Conservation (phyloP, 768 basidiomycete genomes). For the Suillus clintonianus region DNA sequence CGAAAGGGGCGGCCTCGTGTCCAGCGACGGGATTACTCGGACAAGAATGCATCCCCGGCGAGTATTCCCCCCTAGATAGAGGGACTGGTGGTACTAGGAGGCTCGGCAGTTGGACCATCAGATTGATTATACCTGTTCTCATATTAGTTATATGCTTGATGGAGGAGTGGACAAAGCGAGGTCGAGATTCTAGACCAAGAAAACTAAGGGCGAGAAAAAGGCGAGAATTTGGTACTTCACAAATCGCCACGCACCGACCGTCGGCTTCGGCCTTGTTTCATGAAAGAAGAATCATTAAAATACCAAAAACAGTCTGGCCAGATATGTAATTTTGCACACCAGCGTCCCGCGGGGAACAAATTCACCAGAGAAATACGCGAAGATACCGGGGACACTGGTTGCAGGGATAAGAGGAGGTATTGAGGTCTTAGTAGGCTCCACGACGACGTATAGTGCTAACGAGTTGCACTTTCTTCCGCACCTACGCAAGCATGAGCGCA, state of each 20-base stretch:
- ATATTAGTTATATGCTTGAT: background rate
- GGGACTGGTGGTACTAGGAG: background rate
- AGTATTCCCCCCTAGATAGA: background rate
- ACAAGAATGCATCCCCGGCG: background rate
- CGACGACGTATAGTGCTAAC: constrained; percentile 78
- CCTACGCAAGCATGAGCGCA: constrained; percentile 45
- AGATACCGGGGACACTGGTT: background rate
- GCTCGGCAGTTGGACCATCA: background rate
- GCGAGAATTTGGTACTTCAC: background rate
- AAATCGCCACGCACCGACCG: background rate
- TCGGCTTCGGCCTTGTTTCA: background rate
- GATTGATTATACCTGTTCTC: constrained; percentile 3
- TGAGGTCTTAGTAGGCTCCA: constrained; percentile 51
- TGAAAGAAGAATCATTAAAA: constrained; percentile 4
- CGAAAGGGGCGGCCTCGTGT: constrained; percentile 5
- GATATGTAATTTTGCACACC: constrained; percentile 4
- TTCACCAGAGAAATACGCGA: background rate
- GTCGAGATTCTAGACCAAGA: background rate
- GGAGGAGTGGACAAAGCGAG: background rate
- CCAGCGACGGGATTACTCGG: background rate
- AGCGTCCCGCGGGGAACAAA: background rate
- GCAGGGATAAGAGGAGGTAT: constrained; percentile 4
- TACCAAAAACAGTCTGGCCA: background rate
- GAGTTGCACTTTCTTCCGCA: constrained; percentile 79
- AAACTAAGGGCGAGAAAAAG: background rate